These are phyloP conservation scores for Royoungia palumana DNA, from an alignment of 768 basidiomycete genomes.

Conservation along the genomic window DNA sequence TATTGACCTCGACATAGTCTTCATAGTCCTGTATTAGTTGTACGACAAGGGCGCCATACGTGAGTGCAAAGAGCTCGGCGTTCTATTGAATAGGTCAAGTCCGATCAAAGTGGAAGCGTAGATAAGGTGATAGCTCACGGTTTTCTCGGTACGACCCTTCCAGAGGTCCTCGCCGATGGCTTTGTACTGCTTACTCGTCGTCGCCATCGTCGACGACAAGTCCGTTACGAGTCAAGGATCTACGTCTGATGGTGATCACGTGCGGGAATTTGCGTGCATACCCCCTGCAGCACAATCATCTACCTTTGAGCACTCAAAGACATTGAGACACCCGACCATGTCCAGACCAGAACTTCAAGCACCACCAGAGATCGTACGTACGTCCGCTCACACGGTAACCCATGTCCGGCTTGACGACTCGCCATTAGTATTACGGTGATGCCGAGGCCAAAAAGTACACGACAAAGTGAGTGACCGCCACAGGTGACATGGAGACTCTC, in stretches of 20 bases:
- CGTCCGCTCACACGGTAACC: neutral
- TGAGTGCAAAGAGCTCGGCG: slow-evolving; percentile 94
- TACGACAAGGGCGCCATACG: slow-evolving; percentile 96
- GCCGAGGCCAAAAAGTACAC: slow-evolving; percentile 96
- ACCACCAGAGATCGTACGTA: slow-evolving; percentile 81
- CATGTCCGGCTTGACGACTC: neutral
- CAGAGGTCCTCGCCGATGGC: slow-evolving; percentile 91
- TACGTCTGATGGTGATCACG: slow-evolving; percentile 20
- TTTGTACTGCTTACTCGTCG: slow-evolving; percentile 81
- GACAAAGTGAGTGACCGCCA: slow-evolving; percentile 59
- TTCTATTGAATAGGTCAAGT: slow-evolving; percentile 56
- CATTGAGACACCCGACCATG: slow-evolving; percentile 41
- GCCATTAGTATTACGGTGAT: slow-evolving; percentile 89
- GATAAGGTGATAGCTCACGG: slow-evolving; percentile 49
- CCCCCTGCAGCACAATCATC: no score
- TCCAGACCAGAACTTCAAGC: slow-evolving; percentile 86
- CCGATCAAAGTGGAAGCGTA: slow-evolving; percentile 15
- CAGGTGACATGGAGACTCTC: neutral
- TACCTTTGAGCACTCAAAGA: neutral
- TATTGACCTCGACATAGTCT: slow-evolving; percentile 92
- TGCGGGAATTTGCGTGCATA: slow-evolving; percentile 11
- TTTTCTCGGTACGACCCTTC: slow-evolving; percentile 93
- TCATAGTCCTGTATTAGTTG: slow-evolving; percentile 99
- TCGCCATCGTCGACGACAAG: slow-evolving; percentile 48
- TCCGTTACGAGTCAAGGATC: neutral